Conservation (phyloP, 495 filamentous ascomycete species). For the Neurospora tetraspora region DNA sequence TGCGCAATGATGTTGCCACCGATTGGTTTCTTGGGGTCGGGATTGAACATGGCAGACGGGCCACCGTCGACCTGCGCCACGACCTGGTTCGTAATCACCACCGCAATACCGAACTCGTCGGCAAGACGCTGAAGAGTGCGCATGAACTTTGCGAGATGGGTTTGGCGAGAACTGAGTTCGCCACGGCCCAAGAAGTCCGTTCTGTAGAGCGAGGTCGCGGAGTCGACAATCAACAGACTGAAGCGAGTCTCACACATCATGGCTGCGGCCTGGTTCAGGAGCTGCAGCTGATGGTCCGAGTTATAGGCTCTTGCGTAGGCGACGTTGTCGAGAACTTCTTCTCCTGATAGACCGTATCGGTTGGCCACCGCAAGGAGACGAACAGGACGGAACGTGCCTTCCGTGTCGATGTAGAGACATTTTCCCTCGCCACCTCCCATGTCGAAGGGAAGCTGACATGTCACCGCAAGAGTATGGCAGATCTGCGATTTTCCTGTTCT, state of each 20-base stretch:
- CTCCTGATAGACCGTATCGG: conserved; percentile 84
- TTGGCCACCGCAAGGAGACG: conserved; percentile 85
- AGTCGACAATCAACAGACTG: conserved; percentile 89
- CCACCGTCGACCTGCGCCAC: conserved; percentile 97
- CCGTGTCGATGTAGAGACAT: conserved; percentile 97
- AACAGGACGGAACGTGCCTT: conserved; percentile 93
- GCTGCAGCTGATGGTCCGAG: conserved; percentile 90
- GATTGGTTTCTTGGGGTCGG: conserved; percentile 97
- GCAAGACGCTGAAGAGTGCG: conserved; percentile 85
- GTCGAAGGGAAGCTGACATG: conserved; percentile 93
- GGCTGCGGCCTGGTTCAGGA: conserved; percentile 85
- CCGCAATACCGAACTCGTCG: conserved; percentile 96
- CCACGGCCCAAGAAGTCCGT: conserved; percentile 94
- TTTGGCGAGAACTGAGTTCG: conserved; percentile 81
- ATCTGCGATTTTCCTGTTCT: conserved; percentile 97
- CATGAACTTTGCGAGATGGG: conserved; percentile 95
- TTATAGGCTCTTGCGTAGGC: conserved; percentile 98
- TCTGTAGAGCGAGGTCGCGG: conserved; percentile 85
- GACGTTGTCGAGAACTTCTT: conserved; percentile 96
- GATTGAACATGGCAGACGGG: conserved; percentile 94
- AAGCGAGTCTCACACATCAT: conserved; percentile 99
- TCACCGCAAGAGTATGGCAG: conserved; percentile 96
- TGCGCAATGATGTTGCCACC: conserved; percentile 98
- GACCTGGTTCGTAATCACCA: conserved; percentile 98
- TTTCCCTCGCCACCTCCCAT: conserved; percentile 99